These are phyloP conservation scores for Nothophytophthora sp. DNA, from an alignment of 352 stramenopile genomes.

Conservation along the genomic window DNA sequence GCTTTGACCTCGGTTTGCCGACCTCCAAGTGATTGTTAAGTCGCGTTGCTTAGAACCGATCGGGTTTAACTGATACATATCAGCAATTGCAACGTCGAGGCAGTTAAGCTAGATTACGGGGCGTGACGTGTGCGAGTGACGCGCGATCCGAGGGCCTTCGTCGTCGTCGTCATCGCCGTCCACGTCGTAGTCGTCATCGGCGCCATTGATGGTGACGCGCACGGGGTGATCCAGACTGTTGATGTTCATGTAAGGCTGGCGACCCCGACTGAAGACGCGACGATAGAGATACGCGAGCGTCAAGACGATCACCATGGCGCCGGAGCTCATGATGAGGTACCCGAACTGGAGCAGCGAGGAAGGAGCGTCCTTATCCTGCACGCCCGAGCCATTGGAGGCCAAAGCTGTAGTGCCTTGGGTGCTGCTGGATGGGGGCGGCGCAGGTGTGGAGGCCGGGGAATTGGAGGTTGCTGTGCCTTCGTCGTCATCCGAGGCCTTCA, in stretches of 20 bases:
- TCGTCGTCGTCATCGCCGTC: slow-evolving; percentile 38
- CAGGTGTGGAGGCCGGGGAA: not conserved
- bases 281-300: slow-evolving; percentile 72
- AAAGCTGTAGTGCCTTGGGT: slow-evolving; percentile 16
- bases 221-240: slow-evolving; percentile 42
- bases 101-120: slow-evolving; percentile 16
- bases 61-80: slow-evolving; percentile 13
- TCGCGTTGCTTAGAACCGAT: slow-evolving; percentile 1
- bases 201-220: slow-evolving; percentile 20
- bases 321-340: slow-evolving; percentile 64
- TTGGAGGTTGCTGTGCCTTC: not conserved
- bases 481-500: slow-evolving; percentile 15
- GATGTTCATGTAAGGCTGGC: slow-evolving; percentile 76
- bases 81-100: slow-evolving; percentile 18
- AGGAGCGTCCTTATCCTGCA: slow-evolving; percentile 12
- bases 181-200: slow-evolving; percentile 24
- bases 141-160: slow-evolving; percentile 20
- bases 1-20: no score
- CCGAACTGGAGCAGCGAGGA: slow-evolving; percentile 58
- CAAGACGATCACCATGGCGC: slow-evolving; percentile 57
- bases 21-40: slow-evolving; percentile 2
- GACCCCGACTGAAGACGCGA: slow-evolving; percentile 59
- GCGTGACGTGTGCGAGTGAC: slow-evolving; percentile 28
- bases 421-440: slow-evolving; percentile 1
- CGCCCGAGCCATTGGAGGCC: slow-evolving; percentile 20